phyloP scores from a whole-genome alignment of 768 basidiomycete genomes.

The Russula vinacea region DNA sequence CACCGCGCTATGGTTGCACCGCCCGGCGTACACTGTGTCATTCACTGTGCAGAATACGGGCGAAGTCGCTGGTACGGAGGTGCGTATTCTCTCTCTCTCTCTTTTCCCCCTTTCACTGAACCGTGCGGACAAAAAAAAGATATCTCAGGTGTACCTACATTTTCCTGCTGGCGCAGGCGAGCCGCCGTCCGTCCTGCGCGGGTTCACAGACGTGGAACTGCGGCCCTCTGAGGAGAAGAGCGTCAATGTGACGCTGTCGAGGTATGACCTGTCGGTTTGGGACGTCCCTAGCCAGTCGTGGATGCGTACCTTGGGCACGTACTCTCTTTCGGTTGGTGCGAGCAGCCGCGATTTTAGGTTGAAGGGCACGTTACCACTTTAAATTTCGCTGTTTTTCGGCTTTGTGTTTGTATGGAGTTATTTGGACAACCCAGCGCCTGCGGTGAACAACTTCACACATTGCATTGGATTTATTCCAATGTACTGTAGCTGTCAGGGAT shows the following conservation, averaged over 20 bases:
- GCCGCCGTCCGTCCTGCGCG: slow-evolving; percentile 60
- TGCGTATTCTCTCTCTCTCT: slow-evolving; percentile 29
- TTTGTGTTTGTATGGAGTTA: too few species aligned
- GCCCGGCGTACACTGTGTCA: slow-evolving; percentile 57
- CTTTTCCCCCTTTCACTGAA: not conserved
- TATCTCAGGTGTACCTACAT: slow-evolving; percentile 76
- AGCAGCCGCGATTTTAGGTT: slow-evolving; percentile 28
- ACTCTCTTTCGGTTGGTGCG: slow-evolving; percentile 37
- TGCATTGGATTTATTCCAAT: too few species aligned
- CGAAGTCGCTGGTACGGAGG: slow-evolving; percentile 57
- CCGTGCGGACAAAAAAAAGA: slow-evolving; percentile 37
- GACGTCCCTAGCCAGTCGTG: slow-evolving; percentile 39
- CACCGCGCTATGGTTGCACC: slow-evolving; percentile 68
- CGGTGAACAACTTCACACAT: too few species aligned
- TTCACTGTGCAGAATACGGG: slow-evolving; percentile 71
- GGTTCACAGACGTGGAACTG: slow-evolving; percentile 32
- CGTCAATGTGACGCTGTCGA: slow-evolving; percentile 30
- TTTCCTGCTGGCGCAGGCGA: slow-evolving; percentile 61
- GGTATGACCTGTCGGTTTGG: slow-evolving; percentile 36
- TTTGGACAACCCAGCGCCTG: too few species aligned
- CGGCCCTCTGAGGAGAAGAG: slow-evolving; percentile 29
- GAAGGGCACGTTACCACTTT: not conserved
- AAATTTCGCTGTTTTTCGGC: not conserved
- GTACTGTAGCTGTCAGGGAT: too few species aligned
- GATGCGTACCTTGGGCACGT: slow-evolving; percentile 36